phyloP scores from a whole-genome alignment of 1,139 yeast species.

The Taphrina betulina region DNA sequence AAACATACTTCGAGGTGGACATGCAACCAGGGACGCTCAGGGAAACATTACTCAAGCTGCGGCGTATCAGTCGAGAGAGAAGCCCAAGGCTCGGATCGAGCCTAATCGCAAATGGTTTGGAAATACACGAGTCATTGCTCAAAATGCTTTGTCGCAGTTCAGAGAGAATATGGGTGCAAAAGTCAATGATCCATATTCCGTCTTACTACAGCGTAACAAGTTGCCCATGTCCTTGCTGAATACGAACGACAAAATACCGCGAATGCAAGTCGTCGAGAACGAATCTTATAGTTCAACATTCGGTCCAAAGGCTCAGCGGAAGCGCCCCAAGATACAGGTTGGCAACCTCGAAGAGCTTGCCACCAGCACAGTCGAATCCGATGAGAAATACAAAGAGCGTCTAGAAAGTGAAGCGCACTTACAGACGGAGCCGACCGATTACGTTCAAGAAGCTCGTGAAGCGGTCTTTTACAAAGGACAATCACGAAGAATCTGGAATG shows the following conservation, averaged over 20 bases:
- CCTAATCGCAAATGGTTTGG: constrained; percentile 98
- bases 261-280: constrained; percentile 78
- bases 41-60: constrained; percentile 91
- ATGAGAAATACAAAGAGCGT: constrained; percentile 66
- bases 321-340: constrained; percentile 73
- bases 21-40: constrained; percentile 77
- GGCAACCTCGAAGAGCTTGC: constrained; percentile 80
- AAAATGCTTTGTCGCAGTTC: constrained; percentile 90
- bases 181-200: constrained; percentile 82
- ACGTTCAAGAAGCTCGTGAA: constrained; percentile 83
- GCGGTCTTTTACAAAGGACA: constrained; percentile 96
- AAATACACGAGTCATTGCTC: constrained; percentile 94
- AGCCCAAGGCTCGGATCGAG: constrained; percentile 89
- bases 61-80: constrained; percentile 77
- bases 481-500: constrained; percentile 98
- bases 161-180: constrained; percentile 91
- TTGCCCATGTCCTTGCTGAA: constrained; percentile 93
- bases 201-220: constrained; percentile 81
- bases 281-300: constrained; percentile 79
- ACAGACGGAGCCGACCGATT: constrained; percentile 58
- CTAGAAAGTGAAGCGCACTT: constrained; percentile 41
- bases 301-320: constrained; percentile 94
- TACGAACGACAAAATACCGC: constrained; percentile 58
- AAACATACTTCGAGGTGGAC: constrained; percentile 89
- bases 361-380: constrained; percentile 58